Evolutionary conservation across 2,329 filamentous ascomycete species (phyloP).

Genomic region (Talaromyces atroroseus): DNA sequence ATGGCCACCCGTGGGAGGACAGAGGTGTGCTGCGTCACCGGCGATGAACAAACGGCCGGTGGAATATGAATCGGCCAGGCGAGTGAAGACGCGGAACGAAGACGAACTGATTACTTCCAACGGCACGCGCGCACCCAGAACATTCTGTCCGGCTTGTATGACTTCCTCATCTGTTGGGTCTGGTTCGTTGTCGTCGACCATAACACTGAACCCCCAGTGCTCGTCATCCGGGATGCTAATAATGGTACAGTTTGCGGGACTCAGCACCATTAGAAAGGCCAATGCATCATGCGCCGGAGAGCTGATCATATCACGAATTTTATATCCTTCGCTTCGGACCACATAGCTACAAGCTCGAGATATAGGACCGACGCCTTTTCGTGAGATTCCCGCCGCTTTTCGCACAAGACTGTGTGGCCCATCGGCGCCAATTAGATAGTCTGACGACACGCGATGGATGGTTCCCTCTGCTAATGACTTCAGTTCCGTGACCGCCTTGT

Average conservation of each 20-base stretch:
- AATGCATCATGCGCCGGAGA: not conserved
- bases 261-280: slow-evolving; percentile 3
- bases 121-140: not conserved
- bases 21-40: slow-evolving; percentile 26
- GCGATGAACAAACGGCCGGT: not conserved
- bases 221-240: slow-evolving; percentile 4
- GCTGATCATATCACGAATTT: not conserved
- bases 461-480: not conserved
- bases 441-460: not conserved
- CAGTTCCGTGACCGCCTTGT: not conserved
- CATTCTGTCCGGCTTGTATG: not conserved
- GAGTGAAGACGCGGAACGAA: not conserved
- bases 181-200: not conserved
- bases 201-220: not conserved
- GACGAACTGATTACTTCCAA: not conserved
- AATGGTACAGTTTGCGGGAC: not conserved
- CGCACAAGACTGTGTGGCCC: not conserved
- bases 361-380: not conserved
- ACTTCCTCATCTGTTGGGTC: not conserved
- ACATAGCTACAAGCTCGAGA: not conserved
- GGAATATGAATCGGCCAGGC: not conserved
- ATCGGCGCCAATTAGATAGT: not conserved
- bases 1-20: slow-evolving; percentile 32
- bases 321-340: not conserved
- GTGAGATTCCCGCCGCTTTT: not conserved